Base-by-base conservation (phyloP, 1,284 basidiomycete species). In the Athelia psychrophila region DNA sequence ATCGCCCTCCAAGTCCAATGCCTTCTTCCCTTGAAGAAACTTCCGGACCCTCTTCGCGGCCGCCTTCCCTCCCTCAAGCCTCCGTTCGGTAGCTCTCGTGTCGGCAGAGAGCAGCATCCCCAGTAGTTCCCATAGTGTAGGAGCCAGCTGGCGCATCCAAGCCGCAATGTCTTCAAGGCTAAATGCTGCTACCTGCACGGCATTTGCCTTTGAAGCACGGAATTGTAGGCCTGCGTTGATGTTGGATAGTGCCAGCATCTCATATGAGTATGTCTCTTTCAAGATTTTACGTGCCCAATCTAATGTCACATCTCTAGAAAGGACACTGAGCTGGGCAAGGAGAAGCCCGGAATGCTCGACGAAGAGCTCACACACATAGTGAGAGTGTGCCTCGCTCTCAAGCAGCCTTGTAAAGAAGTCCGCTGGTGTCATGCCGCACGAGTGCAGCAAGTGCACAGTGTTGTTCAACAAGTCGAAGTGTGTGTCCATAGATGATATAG, bases 121-220 rank as follows among this genome's bases (percentile, higher is more conserved):
- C n/a, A 51, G 16, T 12, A 51, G 42, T 12, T 51, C 44, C 54
- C 56, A 58, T 8, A 58, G 44, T 10, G 49, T 23, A n/a, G 58
- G 58, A 10, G 54, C 54, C 2, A 33, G n/a, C 18, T 20, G 30
- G 20, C 45, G 20, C 25, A 58, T 50, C 8, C 44, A 23, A 10
- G 8, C 13, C 12, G 52, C 48, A 27, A 58, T 52, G 15, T 50
- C 42, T 23, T 49, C 49, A 23, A 60, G 22, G 16, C 50, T 16
- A 36, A 60, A 56, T 16, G 18, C 49, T 42, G 54, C 40, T 6
- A 59, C 38, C 23, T 55, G 51, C 36, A 50, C 48, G 2, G 44
- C 35, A 5, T 30, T 13, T 30, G 27, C 27, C 13, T 30, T 30
- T 13, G 27, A 30, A 13, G 27, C 27, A 6, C 13, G 40, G 22